Evolutionary conservation across 352 stramenopile species (phyloP).

Genomic region (Aphanomyces euteiches): DNA sequence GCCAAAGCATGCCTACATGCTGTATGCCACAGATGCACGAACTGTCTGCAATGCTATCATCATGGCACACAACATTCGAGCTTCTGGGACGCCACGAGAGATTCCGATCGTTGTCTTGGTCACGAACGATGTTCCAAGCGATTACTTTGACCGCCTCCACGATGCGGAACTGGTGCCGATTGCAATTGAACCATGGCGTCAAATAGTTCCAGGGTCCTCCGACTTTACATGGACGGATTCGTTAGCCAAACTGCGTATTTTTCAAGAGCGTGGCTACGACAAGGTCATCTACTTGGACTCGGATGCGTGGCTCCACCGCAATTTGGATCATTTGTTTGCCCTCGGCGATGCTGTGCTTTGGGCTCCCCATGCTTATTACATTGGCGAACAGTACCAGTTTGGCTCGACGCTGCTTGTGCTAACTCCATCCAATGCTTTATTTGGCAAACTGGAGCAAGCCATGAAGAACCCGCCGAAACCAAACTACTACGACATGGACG

Average conservation of each 20-base stretch:
- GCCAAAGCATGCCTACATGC: too few species aligned
- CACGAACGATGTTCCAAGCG: conserved; percentile 17
- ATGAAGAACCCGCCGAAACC: neutral
- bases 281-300: conserved; percentile 40
- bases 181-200: conserved; percentile 27
- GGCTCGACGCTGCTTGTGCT: conserved; percentile 18
- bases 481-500: conserved; percentile 25
- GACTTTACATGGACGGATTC: conserved; percentile 32
- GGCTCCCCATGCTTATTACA: conserved; percentile 19
- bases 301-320: conserved; percentile 37
- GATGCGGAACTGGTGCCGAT: conserved; percentile 22
- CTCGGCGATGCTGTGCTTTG: conserved; percentile 17
- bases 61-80: too few species aligned
- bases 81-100: neutral
- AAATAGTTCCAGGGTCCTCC: neutral
- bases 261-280: conserved; percentile 40
- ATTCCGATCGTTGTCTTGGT: conserved; percentile 38
- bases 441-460: neutral
- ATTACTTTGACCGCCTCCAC: conserved; percentile 20
- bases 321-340: conserved; percentile 39
- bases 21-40: too few species aligned
- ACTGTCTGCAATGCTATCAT: too few species aligned
- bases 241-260: conserved; percentile 39
- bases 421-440: neutral
- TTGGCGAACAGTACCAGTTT: neutral